Evolutionary conservation across 371 early-diverging fungal genomes (phyloP).

Genomic region (Syncephalastrum monosporum): DNA sequence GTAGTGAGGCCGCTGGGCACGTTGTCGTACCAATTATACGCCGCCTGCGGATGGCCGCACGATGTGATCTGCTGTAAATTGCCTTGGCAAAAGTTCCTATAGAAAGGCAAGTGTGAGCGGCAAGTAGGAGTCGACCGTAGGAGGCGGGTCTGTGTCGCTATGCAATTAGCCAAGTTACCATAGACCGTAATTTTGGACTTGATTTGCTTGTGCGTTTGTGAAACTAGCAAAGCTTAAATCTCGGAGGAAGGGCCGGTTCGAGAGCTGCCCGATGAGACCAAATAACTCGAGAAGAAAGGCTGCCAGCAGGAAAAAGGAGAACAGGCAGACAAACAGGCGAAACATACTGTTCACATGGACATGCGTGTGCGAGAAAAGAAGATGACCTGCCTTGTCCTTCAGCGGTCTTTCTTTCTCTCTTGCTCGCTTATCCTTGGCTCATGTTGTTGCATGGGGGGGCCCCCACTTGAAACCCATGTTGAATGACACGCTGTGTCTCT

Average conservation of each 20-base stretch:
- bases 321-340: constrained; percentile 1
- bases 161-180: constrained; percentile 26
- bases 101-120: too few relatives aligned
- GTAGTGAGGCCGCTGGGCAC: too few relatives aligned
- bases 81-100: background rate
- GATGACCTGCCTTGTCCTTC: too few relatives aligned
- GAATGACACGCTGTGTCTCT: too few relatives aligned
- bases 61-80: constrained; percentile 2
- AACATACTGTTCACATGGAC: background rate
- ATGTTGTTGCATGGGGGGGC: too few relatives aligned
- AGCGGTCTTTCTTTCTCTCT: too few relatives aligned
- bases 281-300: constrained; percentile 39
- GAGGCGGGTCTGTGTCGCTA: too few relatives aligned
- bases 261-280: constrained; percentile 35
- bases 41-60: constrained; percentile 17
- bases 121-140: too few relatives aligned
- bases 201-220: constrained; percentile 13
- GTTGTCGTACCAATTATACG: constrained; percentile 37
- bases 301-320: constrained; percentile 28
- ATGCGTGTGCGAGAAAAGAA: too few relatives aligned
- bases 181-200: constrained; percentile 23
- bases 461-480: too few relatives aligned
- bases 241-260: constrained; percentile 24
- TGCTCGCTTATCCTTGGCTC: too few relatives aligned
- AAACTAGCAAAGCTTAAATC: constrained; percentile 25